Evolutionary conservation across 176 grass and related monocot species (phyloP).

Genomic region (Dendrocalamus sinicus): DNA sequence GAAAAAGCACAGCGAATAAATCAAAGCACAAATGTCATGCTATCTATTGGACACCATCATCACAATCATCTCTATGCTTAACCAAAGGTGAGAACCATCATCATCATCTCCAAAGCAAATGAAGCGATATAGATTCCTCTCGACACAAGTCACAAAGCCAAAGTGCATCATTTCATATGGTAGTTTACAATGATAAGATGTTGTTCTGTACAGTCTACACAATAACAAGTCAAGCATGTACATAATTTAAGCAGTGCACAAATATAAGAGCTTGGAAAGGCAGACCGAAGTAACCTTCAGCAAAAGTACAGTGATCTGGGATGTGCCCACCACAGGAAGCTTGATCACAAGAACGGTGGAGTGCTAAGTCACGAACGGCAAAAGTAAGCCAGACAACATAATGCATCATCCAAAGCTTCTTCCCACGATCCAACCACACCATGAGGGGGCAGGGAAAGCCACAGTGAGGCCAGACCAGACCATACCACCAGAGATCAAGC

Average conservation of each 20-base stretch:
- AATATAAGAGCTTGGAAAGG: constrained; percentile 17
- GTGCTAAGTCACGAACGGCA: constrained; percentile 33
- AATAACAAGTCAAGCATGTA: constrained; percentile 27
- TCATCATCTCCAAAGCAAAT: constrained; percentile 44
- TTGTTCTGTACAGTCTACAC: constrained; percentile 13
- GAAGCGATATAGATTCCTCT: constrained; percentile 26
- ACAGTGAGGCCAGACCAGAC: constrained; percentile 25
- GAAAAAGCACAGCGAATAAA: constrained; percentile 39
- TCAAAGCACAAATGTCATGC: constrained; percentile 28
- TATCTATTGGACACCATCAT: constrained; percentile 40
- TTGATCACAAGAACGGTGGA: constrained; percentile 30
- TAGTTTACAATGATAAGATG: constrained; percentile 23
- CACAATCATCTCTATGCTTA: constrained; percentile 21
- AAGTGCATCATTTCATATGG: constrained; percentile 30
- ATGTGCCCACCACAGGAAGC: constrained; percentile 36
- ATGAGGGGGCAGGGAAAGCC: constrained; percentile 22
- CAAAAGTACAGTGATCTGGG: constrained; percentile 20
- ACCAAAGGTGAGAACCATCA: constrained; percentile 34
- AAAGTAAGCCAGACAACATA: constrained; percentile 45
- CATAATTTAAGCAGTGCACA: constrained; percentile 16
- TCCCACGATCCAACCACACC: constrained; percentile 17
- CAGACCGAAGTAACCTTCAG: constrained; percentile 28
- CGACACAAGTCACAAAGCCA: constrained; percentile 33
- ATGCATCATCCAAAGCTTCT: constrained; percentile 47
- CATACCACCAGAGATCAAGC: constrained; percentile 43